A percentile compares a stretch with the other conserved stretches of the same genome.
phyloP scores from a whole-genome alignment of 257 asterid genomes.

The Haberlea rhodopensis region DNA sequence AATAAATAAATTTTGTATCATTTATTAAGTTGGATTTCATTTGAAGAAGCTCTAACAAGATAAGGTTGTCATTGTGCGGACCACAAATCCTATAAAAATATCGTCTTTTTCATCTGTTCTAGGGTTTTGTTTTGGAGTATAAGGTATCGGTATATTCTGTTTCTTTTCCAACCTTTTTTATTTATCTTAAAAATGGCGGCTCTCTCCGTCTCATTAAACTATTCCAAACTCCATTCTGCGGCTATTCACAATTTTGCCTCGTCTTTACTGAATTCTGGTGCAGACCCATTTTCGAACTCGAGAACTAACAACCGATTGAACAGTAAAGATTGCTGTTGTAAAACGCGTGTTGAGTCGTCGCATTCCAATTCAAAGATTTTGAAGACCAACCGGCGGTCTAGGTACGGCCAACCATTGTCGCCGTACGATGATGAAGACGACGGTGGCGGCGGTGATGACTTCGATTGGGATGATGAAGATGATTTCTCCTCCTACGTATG shows the following conservation, averaged over 20 bases:
- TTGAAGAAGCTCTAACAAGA: not conserved
- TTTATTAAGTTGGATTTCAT: no score
- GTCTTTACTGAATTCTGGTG: not conserved
- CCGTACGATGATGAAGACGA: constrained; percentile 51
- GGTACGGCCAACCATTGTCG: constrained; percentile 58
- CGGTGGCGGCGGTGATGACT: constrained; percentile 17
- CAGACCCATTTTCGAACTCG: not conserved
- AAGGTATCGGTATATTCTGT: constrained; percentile 27
- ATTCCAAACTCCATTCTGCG: constrained; percentile 24
- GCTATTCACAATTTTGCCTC: constrained; percentile 29
- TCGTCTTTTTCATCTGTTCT: constrained; percentile 2
- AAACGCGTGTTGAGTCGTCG: constrained; percentile 50
- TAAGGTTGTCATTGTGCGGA: not conserved
- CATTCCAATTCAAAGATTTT: constrained; percentile 73
- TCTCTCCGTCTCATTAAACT: constrained; percentile 23
- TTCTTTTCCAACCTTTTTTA: not conserved
- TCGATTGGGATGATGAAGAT: constrained; percentile 31
- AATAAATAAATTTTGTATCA: no score
- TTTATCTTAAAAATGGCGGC: constrained; percentile 27
- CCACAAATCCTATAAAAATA: not conserved
- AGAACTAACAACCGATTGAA: not conserved
- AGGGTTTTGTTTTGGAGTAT: constrained; percentile 53
- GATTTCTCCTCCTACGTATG: constrained; percentile 61
- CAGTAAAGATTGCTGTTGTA: constrained; percentile 17
- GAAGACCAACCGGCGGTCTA: constrained; percentile 72